Conservation (phyloP, 2,329 filamentous ascomycete genomes). For the Calonectria multiphialidica region DNA sequence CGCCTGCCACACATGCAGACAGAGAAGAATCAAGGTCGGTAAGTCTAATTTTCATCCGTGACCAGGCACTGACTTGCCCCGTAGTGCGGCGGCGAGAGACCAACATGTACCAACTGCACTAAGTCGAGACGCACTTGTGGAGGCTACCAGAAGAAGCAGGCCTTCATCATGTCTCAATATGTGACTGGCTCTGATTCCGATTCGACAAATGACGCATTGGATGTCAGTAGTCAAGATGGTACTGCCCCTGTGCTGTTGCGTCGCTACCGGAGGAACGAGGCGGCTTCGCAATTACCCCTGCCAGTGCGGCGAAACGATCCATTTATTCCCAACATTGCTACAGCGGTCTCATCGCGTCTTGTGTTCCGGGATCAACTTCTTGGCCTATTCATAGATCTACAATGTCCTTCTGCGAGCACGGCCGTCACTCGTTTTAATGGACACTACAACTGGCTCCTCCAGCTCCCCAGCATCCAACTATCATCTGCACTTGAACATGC, state of each 20-base stretch:
- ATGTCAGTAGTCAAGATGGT: neutral
- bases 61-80: neutral
- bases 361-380: conserved; percentile 16
- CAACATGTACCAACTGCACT: conserved; percentile 14
- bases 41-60: neutral
- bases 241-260: conserved; percentile 6
- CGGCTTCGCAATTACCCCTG: neutral
- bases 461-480: neutral
- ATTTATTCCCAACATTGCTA: neutral
- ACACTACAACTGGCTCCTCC: conserved; percentile 22
- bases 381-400: neutral
- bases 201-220: neutral
- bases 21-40: conserved; percentile 17
- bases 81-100: conserved; percentile 22
- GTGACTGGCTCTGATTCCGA: neutral
- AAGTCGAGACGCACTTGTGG: conserved; percentile 16
- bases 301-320: neutral
- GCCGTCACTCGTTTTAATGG: neutral
- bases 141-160: conserved; percentile 18
- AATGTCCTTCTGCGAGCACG: neutral
- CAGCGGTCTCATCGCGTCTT: neutral
- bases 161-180: conserved; percentile 19
- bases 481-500: conserved; percentile 15
- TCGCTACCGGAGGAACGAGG: conserved; percentile 3
- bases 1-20: conserved; percentile 23